phyloP scores from a whole-genome alignment of 2,329 filamentous ascomycete species.

The Coniella lustricola region DNA sequence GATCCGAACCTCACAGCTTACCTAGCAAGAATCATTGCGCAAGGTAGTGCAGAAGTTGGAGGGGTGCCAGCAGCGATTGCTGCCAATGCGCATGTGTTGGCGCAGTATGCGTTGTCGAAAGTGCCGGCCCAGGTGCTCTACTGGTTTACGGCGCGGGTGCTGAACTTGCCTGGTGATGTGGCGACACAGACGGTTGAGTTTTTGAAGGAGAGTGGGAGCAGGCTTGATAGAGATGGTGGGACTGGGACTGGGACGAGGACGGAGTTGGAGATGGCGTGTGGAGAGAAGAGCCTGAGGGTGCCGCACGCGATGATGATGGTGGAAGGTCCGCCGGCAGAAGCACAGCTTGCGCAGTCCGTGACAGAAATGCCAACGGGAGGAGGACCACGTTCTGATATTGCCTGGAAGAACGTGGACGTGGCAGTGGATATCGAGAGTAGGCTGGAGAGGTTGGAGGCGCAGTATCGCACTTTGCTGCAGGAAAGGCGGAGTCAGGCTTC shows the following conservation, averaged over 20 bases:
- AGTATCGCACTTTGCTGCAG: conserved; percentile 9
- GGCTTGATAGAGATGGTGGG: not conserved
- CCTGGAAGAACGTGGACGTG: not conserved
- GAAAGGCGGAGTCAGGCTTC: not conserved
- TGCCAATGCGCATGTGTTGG: conserved; percentile 11
- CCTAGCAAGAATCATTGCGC: not conserved
- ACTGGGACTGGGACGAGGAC: no score
- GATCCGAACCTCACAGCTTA: conserved; percentile 5
- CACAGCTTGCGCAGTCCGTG: no score
- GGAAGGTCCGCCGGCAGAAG: not conserved
- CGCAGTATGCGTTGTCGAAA: conserved; percentile 11
- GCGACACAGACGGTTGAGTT: conserved; percentile 13
- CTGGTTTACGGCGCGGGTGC: conserved; percentile 13
- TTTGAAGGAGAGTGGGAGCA: conserved; percentile 8
- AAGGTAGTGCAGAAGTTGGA: not conserved
- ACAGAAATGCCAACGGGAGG: no score
- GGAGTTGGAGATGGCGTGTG: no score
- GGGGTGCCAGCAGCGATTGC: not conserved
- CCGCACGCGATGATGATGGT: not conserved
- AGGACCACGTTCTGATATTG: no score
- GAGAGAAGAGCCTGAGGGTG: no score
- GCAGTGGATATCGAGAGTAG: conserved; percentile 10
- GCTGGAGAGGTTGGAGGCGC: conserved; percentile 13
- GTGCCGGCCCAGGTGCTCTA: conserved; percentile 10
- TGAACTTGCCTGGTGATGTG: conserved; percentile 7